phyloP scores from a whole-genome alignment of 2,329 filamentous ascomycete species.

The Diaporthe sp. region DNA sequence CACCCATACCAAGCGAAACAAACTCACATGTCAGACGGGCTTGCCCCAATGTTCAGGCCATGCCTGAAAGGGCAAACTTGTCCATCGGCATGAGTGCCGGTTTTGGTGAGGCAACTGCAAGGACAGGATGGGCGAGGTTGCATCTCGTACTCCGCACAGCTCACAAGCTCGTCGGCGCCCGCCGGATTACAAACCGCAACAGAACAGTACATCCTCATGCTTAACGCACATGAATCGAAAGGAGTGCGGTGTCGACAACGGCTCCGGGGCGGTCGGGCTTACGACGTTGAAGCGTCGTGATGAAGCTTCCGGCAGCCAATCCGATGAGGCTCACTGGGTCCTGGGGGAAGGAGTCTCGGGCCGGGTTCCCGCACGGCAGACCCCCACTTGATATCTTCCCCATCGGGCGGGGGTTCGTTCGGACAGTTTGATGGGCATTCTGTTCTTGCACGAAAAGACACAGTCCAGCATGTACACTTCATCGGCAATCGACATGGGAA shows the following conservation, averaged over 20 bases:
- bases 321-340: conserved; percentile 2
- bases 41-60: background rate
- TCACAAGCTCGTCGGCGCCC: background rate
- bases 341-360: conserved; percentile 23
- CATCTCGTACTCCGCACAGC: background rate
- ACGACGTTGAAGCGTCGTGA: background rate
- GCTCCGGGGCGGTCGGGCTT: conserved; percentile 13
- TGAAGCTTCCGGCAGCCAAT: conserved; percentile 12
- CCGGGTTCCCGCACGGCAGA: conserved; percentile 27
- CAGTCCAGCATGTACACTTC: background rate
- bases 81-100: background rate
- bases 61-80: background rate
- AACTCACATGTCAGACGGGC: background rate
- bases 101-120: background rate
- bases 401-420: background rate
- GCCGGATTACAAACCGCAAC: background rate
- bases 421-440: background rate
- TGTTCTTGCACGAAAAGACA: background rate
- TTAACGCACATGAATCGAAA: background rate
- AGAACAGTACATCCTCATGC: background rate
- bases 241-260: background rate
- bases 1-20: background rate
- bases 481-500: background rate
- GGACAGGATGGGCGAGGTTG: background rate
- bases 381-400: conserved; percentile 1